Base-by-base conservation (phyloP, 2,329 filamentous ascomycete species). In the Beauveria sp. region DNA sequence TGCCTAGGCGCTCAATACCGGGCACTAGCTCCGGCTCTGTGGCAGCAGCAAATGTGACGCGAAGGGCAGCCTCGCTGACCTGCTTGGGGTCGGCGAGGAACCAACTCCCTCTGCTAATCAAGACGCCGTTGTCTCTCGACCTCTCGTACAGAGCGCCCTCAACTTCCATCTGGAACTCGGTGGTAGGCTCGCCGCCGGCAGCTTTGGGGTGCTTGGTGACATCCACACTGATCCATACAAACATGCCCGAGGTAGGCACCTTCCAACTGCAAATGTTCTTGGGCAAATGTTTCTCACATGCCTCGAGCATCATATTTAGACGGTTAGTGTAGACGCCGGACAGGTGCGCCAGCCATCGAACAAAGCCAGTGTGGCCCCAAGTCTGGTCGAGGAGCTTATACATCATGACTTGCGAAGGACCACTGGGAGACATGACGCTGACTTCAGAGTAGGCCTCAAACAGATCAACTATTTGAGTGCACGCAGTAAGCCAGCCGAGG, bases 281-380 rank as follows among this genome's bases (percentile, higher is more conserved):
- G 0, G 91, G 91, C 30, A 96, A 74, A 66, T 86, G 82, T 66
- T 82, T 81, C 72, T 91, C 88, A 71, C 90, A 95, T 0, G 91
- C 90, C 14, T 81, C 78, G 5, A 93, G 78, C 63, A 96, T 83
- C 42, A 83, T 80, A 69, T 96, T 82, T 60, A 92, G 79, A 47
- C 91, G 81, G 63, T 77, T 75, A 1, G 90, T 90, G 72, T 96
- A 96, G 72, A 90, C 83, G 68, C 84, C 74, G 50, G 90, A 83
- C 65, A 96, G 76, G 70, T 89, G 80, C 67, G 91, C 87, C 63
- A 96, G 77, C 92, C 92, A 97, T 68, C 87, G 81, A 40, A 96
- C 74, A 70, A 93, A 97, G 3, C 91, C 91, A n/a, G 82, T 79
- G 70, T 97, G 93, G 43, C 91, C 93, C 92, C 92, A 97, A 62